Conservation (phyloP, 2,329 filamentous ascomycete species). For the Hypoxylon rubiginosum region DNA sequence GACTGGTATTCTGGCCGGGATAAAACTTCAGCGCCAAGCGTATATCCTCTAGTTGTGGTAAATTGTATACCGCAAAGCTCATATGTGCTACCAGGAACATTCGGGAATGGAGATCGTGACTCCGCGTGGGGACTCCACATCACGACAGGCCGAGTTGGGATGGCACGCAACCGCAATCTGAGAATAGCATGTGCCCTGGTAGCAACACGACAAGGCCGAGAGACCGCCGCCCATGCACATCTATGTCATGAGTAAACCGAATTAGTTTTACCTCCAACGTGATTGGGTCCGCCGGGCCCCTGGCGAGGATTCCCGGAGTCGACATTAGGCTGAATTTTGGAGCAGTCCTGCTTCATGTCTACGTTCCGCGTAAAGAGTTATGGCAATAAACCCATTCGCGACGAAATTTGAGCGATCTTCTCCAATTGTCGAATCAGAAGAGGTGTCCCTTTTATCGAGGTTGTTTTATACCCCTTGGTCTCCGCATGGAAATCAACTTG, state of each 20-base stretch:
- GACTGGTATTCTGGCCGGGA: constrained; percentile 15
- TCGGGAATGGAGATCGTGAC: constrained; percentile 41
- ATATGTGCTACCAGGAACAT: constrained; percentile 13
- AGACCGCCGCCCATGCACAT: constrained; percentile 27
- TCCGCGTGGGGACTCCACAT: constrained; percentile 33
- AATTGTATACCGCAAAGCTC: constrained; percentile 7
- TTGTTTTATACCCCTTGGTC: constrained; percentile 15
- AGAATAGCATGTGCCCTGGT: constrained; percentile 35
- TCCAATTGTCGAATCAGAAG: constrained; percentile 26
- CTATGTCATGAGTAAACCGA: constrained; percentile 38
- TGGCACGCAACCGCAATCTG: constrained; percentile 22
- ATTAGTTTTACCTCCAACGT: constrained; percentile 46
- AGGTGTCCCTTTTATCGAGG: constrained; percentile 8
- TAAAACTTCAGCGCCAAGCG: constrained; percentile 21
- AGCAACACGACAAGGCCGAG: constrained; percentile 31
- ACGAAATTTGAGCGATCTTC: constrained; percentile 12
- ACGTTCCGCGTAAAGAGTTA: constrained; percentile 33
- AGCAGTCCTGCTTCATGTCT: constrained; percentile 16
- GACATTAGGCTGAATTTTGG: constrained; percentile 40
- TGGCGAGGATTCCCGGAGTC: constrained; percentile 35
- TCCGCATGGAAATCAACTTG: constrained; percentile 39
- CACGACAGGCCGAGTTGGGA: constrained; percentile 24
- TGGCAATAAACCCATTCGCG: constrained; percentile 23
- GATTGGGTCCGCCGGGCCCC: constrained; percentile 42
- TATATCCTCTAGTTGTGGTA: constrained; percentile 7